Evolutionary conservation across 495 filamentous ascomycete species (phyloP).

Genomic region (Chaetomium tenue): DNA sequence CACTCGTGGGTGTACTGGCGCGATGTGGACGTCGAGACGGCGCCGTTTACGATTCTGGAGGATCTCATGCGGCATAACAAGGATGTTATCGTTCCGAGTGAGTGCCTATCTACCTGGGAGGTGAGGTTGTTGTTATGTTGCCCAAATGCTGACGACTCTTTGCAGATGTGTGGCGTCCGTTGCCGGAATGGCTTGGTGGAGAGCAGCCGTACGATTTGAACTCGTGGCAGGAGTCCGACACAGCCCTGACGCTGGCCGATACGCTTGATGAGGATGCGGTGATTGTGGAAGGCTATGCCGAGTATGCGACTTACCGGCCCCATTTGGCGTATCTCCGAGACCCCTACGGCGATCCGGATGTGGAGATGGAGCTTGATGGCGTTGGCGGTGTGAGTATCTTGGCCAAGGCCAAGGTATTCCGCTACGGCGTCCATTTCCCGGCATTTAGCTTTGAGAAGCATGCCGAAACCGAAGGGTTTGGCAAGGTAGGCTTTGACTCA

Average conservation of each 20-base stretch:
- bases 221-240: slow-evolving; percentile 99
- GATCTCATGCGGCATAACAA: slow-evolving; percentile 99
- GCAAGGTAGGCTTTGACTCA: slow-evolving; percentile 66
- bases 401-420: slow-evolving; percentile 92
- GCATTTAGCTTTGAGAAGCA: slow-evolving; percentile 99
- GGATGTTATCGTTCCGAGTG: slow-evolving; percentile 98
- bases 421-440: slow-evolving; percentile 93
- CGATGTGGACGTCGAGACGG: slow-evolving; percentile 97
- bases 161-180: slow-evolving; percentile 93
- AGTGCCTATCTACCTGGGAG: slow-evolving; percentile 41
- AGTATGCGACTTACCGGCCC: slow-evolving; percentile 98
- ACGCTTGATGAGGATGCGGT: slow-evolving; percentile 97
- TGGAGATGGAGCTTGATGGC: slow-evolving; percentile 99
- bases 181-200: slow-evolving; percentile 98
- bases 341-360: slow-evolving; percentile 95
- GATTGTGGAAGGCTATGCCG: slow-evolving; percentile 98
- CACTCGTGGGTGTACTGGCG: slow-evolving; percentile 99
- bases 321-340: slow-evolving; percentile 97
- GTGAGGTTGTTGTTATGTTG: not conserved
- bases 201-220: slow-evolving; percentile 99
- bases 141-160: slow-evolving; percentile 14
- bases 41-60: slow-evolving; percentile 92
- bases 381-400: slow-evolving; percentile 97
- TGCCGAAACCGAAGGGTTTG: slow-evolving; percentile 97
- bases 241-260: slow-evolving; percentile 87